Conservation (phyloP, 129 eudicot species). For the Chrysanthemum makinoi region DNA sequence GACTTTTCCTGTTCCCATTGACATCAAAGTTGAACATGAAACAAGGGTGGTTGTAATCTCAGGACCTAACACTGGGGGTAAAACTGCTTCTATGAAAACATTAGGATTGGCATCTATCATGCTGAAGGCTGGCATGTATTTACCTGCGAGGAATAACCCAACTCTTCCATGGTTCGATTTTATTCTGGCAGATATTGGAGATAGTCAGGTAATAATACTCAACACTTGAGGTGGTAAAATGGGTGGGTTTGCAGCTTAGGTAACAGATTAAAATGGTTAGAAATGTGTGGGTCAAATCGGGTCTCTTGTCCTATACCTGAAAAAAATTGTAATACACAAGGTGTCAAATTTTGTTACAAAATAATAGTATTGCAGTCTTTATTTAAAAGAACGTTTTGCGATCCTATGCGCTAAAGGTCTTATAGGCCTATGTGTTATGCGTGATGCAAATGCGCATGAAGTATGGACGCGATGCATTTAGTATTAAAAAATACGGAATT, state of each 20-base stretch:
- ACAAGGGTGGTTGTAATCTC: constrained; percentile 84
- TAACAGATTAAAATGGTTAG: background rate
- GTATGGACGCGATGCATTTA: too few species aligned
- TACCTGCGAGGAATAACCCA: constrained; percentile 72
- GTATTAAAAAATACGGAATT: too few species aligned
- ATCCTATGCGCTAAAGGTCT: too few species aligned
- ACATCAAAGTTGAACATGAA: constrained; percentile 55
- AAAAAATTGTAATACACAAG: too few species aligned
- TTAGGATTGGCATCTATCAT: constrained; percentile 79
- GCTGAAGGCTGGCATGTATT: constrained; percentile 91
- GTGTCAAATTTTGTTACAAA: too few species aligned
- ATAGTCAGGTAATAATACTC: constrained; percentile 66
- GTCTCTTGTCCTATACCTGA: too few species aligned
- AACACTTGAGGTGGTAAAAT: background rate
- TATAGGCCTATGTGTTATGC: too few species aligned
- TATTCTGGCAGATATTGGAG: constrained; percentile 92
- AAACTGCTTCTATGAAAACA: constrained; percentile 98
- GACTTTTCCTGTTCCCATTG: constrained; percentile 75
- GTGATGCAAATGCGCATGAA: too few species aligned
- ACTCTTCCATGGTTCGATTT: constrained; percentile 90
- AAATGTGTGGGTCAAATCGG: too few species aligned
- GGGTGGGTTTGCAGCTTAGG: background rate
- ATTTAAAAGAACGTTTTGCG: too few species aligned
- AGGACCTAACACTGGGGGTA: constrained; percentile 97
- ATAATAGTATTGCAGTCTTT: too few species aligned